These are phyloP conservation scores for Collybia sp. DNA, from an alignment of 768 basidiomycete genomes.

Conservation along the genomic window DNA sequence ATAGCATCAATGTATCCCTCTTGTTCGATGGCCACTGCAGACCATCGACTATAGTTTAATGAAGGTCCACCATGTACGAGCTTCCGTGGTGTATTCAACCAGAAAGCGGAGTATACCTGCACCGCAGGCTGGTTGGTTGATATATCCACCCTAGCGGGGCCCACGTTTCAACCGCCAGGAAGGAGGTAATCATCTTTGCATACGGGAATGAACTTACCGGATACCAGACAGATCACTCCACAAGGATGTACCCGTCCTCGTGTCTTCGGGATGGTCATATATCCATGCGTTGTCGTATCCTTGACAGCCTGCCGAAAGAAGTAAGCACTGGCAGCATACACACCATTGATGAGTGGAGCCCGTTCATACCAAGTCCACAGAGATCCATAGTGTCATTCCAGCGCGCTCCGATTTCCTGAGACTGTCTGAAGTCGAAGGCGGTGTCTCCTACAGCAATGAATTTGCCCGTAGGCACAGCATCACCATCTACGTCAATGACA, in stretches of 20 bases:
- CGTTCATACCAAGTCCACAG: conserved; percentile 19
- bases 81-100: conserved; percentile 43
- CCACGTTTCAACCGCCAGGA: background rate
- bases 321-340: background rate
- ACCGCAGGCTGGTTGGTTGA: conserved; percentile 46
- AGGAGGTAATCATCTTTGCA: too few relatives aligned
- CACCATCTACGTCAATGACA: conserved; percentile 26
- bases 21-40: conserved; percentile 50
- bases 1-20: conserved; percentile 51
- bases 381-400: conserved; percentile 21
- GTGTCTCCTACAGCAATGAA: conserved; percentile 12
- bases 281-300: conserved; percentile 51
- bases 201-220: conserved; percentile 20
- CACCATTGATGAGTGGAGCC: background rate
- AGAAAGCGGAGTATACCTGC: conserved; percentile 44
- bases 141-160: conserved; percentile 37
- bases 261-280: conserved; percentile 31
- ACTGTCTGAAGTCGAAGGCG: conserved; percentile 34
- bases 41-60: conserved; percentile 32
- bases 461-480: conserved; percentile 27
- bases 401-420: conserved; percentile 18
- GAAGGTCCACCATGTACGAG: conserved; percentile 41
- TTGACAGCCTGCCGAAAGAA: conserved; percentile 28
- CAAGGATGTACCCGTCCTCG: conserved; percentile 28
- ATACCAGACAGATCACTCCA: conserved; percentile 49